Base-by-base conservation (phyloP, 768 basidiomycete genomes). In the Tylopilus sp. region DNA sequence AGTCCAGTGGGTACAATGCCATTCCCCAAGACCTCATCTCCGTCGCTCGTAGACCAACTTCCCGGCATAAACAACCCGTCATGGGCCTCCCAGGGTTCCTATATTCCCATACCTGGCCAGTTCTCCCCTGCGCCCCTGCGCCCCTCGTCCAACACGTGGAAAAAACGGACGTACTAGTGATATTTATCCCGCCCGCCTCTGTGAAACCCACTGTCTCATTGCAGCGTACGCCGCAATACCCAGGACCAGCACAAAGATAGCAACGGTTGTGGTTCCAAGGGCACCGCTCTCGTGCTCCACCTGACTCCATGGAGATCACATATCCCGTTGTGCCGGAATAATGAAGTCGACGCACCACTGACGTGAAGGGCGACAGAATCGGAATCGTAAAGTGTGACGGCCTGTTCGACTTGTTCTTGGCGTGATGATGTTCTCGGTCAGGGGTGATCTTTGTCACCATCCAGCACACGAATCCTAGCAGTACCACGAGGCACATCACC, bases 281-380 rank as follows among this genome's bases (percentile, higher is more conserved):
- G 80, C 73, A 0, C 87, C 86, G 0, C 80, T 79, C 66, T 90
- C 87, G 41, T 87, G 78, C 57, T 90, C 88, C n/a, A 86, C 78
- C 88, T 90, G 28, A 30, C 11, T 8, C 13, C 41, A 46, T 18
- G 28, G 49, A 10, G 22, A 45, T 64, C 31, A 44, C 25, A 33
- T 31, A 6, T n/a, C n/a, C n/a, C n/a, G n/a, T n/a, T n/a, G n/a
- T n/a, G n/a, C 36, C 48, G 47, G 39, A 50, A 55, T 35, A 40
- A 30, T 36, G 28, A 47, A 40, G n/a, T 41, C 36, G 7, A 52
- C 67, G 26, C 21, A 89, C 87, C 62, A 89, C 88, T 10, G 86
- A 88, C 2, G 86, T 79, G 58, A 89, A 90, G 0, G 87, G 88
- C 0, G 88, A 90, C 17, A 90, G 65, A 4, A 90, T 82, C 4